Base-by-base conservation (phyloP, 169 alveolate species). In the Plasmodium ovale region DNA sequence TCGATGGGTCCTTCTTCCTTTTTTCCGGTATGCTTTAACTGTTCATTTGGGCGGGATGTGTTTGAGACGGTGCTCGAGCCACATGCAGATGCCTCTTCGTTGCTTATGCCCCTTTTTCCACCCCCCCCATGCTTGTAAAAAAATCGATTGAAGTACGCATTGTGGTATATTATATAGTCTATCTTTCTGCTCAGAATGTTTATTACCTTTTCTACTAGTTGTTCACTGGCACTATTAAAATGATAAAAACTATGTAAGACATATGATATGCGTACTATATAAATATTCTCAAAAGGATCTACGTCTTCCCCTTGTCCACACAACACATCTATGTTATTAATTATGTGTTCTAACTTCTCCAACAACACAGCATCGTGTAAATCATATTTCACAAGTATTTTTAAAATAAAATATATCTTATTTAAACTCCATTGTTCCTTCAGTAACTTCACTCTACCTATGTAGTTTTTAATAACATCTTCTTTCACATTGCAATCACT, bases 211-310 rank as follows among this genome's bases (percentile, higher is more conserved):
- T 82, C 29, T 31, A 82, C 82, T 16, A 44, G 62, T 74, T 74
- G 54, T 21, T 27, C 49, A 82, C 65, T 82, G 19, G 58, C 23
- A 27, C 65, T 35, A 37, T 56, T 56, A 16, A 65, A 82, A 29
- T 82, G 29, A 53, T 69, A 65, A 69, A 82, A 82, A 27, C 70
- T 33, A n/a, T 82, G 69, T 27, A 82, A 56, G 19, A 82, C 35
- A 62, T 82, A 82, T 16, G 90, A 65, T 82, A 82, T 82, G 33
- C 90, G 16, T 39, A 82, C 44, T 29, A 82, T 82, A 44, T 82
- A 82, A 27, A 82, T 59, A 82, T 82, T 82, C 51, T 82, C 90
- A 82, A 65, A 82, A 42, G 49, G 58, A 35, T 82, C 90, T 14
- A 33, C 65, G 9, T 64, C 47, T 19, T 64, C 60, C 53, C 58